Evolutionary conservation across 768 basidiomycete genomes (phyloP).

Genomic region (Tricholoma flavovirens): DNA sequence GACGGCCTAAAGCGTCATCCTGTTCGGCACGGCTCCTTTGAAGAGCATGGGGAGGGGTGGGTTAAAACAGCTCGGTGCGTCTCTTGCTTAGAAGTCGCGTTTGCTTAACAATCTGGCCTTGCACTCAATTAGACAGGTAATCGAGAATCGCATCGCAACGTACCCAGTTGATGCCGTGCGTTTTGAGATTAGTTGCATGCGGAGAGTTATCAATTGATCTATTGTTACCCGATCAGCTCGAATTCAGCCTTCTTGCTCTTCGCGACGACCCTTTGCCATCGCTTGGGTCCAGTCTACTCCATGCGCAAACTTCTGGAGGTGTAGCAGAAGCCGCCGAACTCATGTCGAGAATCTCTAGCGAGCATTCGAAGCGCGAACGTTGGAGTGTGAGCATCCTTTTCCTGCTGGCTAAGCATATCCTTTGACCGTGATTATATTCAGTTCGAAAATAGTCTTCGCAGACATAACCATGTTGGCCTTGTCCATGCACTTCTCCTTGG

Average conservation of each 20-base stretch:
- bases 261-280: slow-evolving; percentile 74
- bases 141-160: slow-evolving; percentile 83
- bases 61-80: slow-evolving; percentile 68
- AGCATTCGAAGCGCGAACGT: slow-evolving; percentile 68
- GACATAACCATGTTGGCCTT: slow-evolving; percentile 84
- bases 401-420: background rate
- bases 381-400: slow-evolving; percentile 63
- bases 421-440: slow-evolving; percentile 22
- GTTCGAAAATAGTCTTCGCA: slow-evolving; percentile 85
- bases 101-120: slow-evolving; percentile 12
- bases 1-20: slow-evolving; percentile 83
- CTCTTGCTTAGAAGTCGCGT: slow-evolving; percentile 1
- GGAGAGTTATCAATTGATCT: slow-evolving; percentile 1
- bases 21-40: slow-evolving; percentile 72
- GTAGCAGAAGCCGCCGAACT: slow-evolving; percentile 45
- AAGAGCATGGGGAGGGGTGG: slow-evolving; percentile 77
- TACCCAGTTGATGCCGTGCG: slow-evolving; percentile 86
- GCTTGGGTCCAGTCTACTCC: slow-evolving; percentile 54
- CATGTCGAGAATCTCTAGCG: slow-evolving; percentile 51
- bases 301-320: slow-evolving; percentile 38
- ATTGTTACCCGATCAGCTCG: slow-evolving; percentile 45
- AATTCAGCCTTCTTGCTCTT: slow-evolving; percentile 88
- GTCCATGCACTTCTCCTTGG: slow-evolving; percentile 68
- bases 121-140: slow-evolving; percentile 54
- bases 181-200: slow-evolving; percentile 10